Conservation (phyloP, 441 rosid species). For the Metrosideros polymorpha region DNA sequence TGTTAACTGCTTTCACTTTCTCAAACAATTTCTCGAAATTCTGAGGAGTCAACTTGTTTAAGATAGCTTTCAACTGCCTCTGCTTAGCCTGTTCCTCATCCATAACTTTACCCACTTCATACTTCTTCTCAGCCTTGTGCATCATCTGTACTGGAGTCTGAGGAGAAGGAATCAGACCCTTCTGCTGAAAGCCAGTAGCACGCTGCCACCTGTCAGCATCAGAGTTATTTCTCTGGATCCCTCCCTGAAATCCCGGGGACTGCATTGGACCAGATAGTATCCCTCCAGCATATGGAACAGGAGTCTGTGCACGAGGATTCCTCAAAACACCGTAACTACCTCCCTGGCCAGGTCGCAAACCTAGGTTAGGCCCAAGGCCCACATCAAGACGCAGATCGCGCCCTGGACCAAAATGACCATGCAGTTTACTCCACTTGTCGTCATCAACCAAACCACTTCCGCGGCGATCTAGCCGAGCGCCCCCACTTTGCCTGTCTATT, state of each 20-base stretch:
- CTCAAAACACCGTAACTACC: constrained; percentile 69
- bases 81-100: constrained; percentile 86
- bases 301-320: constrained; percentile 54
- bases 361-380: constrained; percentile 35
- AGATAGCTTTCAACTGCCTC: constrained; percentile 72
- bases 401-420: constrained; percentile 41
- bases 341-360: constrained; percentile 67
- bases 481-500: constrained; percentile 51
- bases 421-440: constrained; percentile 58
- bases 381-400: constrained; percentile 41
- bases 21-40: constrained; percentile 87
- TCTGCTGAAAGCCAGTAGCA: constrained; percentile 49
- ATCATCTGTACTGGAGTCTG: constrained; percentile 68
- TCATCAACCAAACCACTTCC: constrained; percentile 51
- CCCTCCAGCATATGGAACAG: constrained; percentile 34
- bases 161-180: constrained; percentile 84
- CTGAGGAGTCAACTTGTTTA: constrained; percentile 96
- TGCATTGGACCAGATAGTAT: constrained; percentile 76
- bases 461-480: constrained; percentile 66
- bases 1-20: constrained; percentile 79
- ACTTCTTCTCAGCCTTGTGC: constrained; percentile 92
- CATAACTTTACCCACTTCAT: constrained; percentile 72
- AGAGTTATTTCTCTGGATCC: constrained; percentile 47
- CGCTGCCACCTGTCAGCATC: constrained; percentile 94
- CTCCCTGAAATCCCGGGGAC: constrained; percentile 55